Percentiles rank a stretch among this genome's conserved stretches.
phyloP scores from a whole-genome alignment of 495 filamentous ascomycete species.

The Bryoglossum gracile region DNA sequence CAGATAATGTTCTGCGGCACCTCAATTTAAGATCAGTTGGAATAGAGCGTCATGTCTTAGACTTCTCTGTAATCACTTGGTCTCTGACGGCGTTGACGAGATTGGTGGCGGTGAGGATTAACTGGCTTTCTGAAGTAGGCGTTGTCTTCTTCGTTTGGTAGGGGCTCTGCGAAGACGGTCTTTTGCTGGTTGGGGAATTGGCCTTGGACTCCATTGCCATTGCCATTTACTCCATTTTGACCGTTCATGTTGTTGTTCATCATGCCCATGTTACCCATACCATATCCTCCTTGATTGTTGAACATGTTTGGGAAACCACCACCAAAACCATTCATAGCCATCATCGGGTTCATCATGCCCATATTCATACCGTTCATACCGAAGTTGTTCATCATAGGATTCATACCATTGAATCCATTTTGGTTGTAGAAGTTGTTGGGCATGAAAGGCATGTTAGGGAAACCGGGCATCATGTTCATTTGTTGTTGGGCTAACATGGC shows the following conservation, averaged over 20 bases:
- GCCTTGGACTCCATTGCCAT: slow-evolving; percentile 18
- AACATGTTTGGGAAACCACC: slow-evolving; percentile 38
- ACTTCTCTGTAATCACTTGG: slow-evolving; percentile 86
- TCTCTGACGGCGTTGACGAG: slow-evolving; percentile 64
- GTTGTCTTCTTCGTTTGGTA: slow-evolving; percentile 72
- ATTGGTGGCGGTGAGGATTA: slow-evolving; percentile 87
- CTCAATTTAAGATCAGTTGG: too few relatives aligned
- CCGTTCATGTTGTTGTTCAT: slow-evolving; percentile 15
- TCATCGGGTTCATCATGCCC: slow-evolving; percentile 27
- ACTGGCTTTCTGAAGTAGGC: slow-evolving; percentile 95
- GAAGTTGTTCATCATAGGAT: slow-evolving; percentile 25
- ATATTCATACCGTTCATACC: slow-evolving; percentile 30
- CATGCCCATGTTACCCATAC: slow-evolving; percentile 23
- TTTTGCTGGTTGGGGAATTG: slow-evolving; percentile 69
- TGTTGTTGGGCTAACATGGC: slow-evolving; percentile 25
- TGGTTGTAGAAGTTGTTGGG: slow-evolving; percentile 11
- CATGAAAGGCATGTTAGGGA: slow-evolving; percentile 33
- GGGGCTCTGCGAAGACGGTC: slow-evolving; percentile 52
- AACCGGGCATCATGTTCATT: slow-evolving; percentile 31
- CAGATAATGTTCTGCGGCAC: too few relatives aligned
- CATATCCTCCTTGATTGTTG: slow-evolving; percentile 16
- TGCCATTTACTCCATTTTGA: slow-evolving; percentile 30
- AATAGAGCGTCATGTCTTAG: slow-evolving; percentile 26
- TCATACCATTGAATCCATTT: slow-evolving; percentile 24
- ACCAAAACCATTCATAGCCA: slow-evolving; percentile 16